Conservation (phyloP, 371 early-diverging fungal genomes). For the Rhizomucor pusillus region DNA sequence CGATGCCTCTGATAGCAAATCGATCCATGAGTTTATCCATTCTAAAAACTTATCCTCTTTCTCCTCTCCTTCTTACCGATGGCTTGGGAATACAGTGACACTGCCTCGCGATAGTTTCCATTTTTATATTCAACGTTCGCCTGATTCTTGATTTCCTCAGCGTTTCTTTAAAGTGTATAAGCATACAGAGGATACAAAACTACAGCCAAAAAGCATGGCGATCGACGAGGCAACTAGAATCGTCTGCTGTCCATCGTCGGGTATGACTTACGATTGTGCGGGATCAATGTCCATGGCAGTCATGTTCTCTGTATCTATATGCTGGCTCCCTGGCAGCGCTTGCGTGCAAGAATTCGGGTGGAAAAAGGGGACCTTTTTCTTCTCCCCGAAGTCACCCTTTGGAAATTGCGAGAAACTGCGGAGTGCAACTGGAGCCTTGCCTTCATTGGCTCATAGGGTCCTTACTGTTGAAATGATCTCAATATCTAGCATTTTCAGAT, state of each 20-base stretch:
- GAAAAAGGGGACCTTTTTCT: neutral
- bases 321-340: neutral
- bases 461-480: too few species aligned
- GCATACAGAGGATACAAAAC: neutral
- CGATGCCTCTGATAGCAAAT: constrained; percentile 38
- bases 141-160: constrained; percentile 59
- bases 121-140: constrained; percentile 60
- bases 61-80: constrained; percentile 41
- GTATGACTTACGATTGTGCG: neutral
- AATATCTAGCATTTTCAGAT: too few species aligned
- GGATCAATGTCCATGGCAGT: constrained; percentile 1
- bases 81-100: constrained; percentile 57
- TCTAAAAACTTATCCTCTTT: neutral
- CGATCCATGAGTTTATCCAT: neutral
- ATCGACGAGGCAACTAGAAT: neutral
- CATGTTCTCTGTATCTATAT: neutral
- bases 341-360: neutral
- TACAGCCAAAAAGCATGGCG: neutral
- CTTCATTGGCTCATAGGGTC: too few species aligned
- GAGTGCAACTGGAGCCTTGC: too few species aligned
- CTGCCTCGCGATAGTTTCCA: constrained; percentile 60
- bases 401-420: constrained; percentile 1
- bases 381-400: neutral
- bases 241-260: neutral
- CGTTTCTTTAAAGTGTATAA: constrained; percentile 24